These are phyloP conservation scores for Kodamaea fungicola DNA, from an alignment of 1,139 yeast genomes.

Conservation along the genomic window DNA sequence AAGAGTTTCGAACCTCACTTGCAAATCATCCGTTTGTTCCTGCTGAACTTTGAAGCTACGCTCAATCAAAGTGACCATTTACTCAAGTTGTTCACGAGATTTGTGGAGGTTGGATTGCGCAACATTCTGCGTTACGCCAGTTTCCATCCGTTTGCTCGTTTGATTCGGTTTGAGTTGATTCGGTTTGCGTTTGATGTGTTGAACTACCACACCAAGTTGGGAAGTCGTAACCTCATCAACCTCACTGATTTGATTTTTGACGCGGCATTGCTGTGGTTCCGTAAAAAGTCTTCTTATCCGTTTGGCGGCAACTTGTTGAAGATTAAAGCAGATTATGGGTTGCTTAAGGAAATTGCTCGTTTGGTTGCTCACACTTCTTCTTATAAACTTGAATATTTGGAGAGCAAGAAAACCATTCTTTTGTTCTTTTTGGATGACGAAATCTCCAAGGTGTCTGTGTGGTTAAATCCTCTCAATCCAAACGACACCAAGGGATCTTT, in stretches of 20 bases:
- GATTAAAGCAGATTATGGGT: slow-evolving; percentile 63
- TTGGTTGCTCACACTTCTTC: slow-evolving; percentile 23
- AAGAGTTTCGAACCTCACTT: slow-evolving; percentile 70
- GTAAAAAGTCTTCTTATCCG: slow-evolving; percentile 63
- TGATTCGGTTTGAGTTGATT: slow-evolving; percentile 70
- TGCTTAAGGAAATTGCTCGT: slow-evolving; percentile 52
- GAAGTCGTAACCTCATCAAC: slow-evolving; percentile 41
- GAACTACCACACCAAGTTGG: slow-evolving; percentile 48
- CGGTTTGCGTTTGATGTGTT: slow-evolving; percentile 66
- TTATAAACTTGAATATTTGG: slow-evolving; percentile 25
- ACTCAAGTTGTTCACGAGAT: slow-evolving; percentile 64
- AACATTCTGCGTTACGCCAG: slow-evolving; percentile 56
- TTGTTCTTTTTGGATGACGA: slow-evolving; percentile 73
- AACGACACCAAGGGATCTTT: slow-evolving; percentile 37
- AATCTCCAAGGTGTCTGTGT: slow-evolving; percentile 64
- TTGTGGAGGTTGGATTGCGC: slow-evolving; percentile 56
- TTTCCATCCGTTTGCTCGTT: slow-evolving; percentile 77
- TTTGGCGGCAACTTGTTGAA: slow-evolving; percentile 79
- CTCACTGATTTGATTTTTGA: slow-evolving; percentile 55
- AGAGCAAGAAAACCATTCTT: slow-evolving; percentile 48
- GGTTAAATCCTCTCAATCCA: slow-evolving; percentile 72
- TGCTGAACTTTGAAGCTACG: slow-evolving; percentile 83
- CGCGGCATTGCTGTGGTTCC: slow-evolving; percentile 80
- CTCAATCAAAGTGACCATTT: slow-evolving; percentile 70
- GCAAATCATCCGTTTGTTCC: slow-evolving; percentile 61